Percentiles rank a stretch among this genome's conserved stretches.
phyloP scores from a whole-genome alignment of 1,284 basidiomycete genomes.

The Cryptococcus floricola region DNA sequence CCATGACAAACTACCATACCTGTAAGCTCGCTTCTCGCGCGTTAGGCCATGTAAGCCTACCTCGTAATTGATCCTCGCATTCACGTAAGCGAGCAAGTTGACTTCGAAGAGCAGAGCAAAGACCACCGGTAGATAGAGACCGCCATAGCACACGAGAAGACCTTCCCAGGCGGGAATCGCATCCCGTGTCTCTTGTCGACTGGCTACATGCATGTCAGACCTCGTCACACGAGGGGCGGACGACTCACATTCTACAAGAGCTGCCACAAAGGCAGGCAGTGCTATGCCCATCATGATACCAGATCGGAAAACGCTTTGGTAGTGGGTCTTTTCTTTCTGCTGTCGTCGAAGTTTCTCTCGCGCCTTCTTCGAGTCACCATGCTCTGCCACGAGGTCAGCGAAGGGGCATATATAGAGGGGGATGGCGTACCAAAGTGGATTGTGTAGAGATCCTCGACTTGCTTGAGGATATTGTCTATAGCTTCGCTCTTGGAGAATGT shows the following conservation, averaged over 20 bases:
- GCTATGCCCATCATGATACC: constrained; percentile 74
- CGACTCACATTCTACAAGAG: constrained; percentile 63
- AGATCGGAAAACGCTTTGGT: constrained; percentile 69
- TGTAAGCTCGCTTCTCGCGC: not conserved
- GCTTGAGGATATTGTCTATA: constrained; percentile 64
- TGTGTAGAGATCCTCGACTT: constrained; percentile 71
- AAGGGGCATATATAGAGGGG: not conserved
- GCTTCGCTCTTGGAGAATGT: constrained; percentile 55
- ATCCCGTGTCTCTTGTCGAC: constrained; percentile 56
- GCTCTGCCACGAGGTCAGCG: constrained; percentile 53
- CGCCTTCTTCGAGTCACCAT: constrained; percentile 78
- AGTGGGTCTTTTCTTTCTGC: constrained; percentile 61
- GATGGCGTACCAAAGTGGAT: constrained; percentile 62
- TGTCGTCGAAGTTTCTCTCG: constrained; percentile 63
- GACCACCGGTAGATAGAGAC: constrained; percentile 68
- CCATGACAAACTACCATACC: constrained; percentile 72
- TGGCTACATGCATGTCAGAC: constrained; percentile 53
- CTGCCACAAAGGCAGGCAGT: constrained; percentile 68
- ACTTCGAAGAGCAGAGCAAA: constrained; percentile 75
- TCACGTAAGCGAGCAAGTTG: constrained; percentile 75
- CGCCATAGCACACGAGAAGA: constrained; percentile 75
- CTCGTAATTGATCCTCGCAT: constrained; percentile 72
- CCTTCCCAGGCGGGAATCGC: constrained; percentile 68
- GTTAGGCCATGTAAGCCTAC: constrained; percentile 10
- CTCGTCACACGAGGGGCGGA: not conserved